Base-by-base conservation (phyloP, 306 rosid species). In the Castanea crenata region DNA sequence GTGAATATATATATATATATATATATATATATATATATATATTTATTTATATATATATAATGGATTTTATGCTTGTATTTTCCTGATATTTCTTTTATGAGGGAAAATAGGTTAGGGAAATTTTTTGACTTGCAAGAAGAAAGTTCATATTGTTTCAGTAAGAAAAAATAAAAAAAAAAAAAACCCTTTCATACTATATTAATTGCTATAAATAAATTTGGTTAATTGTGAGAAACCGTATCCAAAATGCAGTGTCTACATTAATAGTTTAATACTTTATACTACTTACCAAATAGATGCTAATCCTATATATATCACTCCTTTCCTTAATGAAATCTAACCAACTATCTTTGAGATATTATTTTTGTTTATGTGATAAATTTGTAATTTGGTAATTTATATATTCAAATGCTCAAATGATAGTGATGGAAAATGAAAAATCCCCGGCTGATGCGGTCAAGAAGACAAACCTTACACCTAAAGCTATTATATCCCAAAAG, bases 401-500 rank as follows among this genome's bases (percentile, higher is more conserved):
- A 73, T 23, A 78, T 78, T 74, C 65, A 72, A 69, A 73, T 80
- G 55, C 73, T 84, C 74, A 65, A 79, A 76, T 75, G 61, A 23
- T 80, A 63, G 76, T 29, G 62, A 91, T 94, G 97, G 97, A 84
- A 83, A 76, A 82, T 14, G 84, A 76, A 85, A 87, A 78, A 11
- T 68, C 64, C 31, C 19, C 38, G 13, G 77, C 74, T 74, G 78
- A 77, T 78, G 77, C 38, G 27, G 69, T 49, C 3, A 88, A 69
- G 77, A 91, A 84, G 76, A 20, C 80, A 55, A 78, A 70, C 75
- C 83, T 74, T 71, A 78, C 97, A 1, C 96, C 97, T 34, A 95
- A 95, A 84, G 89, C 99, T 82, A 77, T 92, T 72, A 89, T 95
- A 78, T 65, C 72, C 87, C 90, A 90, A 77, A 90, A 80, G 3